Evolutionary conservation across 2,329 filamentous ascomycete genomes (phyloP).

Genomic region (Orbilia quercus): DNA sequence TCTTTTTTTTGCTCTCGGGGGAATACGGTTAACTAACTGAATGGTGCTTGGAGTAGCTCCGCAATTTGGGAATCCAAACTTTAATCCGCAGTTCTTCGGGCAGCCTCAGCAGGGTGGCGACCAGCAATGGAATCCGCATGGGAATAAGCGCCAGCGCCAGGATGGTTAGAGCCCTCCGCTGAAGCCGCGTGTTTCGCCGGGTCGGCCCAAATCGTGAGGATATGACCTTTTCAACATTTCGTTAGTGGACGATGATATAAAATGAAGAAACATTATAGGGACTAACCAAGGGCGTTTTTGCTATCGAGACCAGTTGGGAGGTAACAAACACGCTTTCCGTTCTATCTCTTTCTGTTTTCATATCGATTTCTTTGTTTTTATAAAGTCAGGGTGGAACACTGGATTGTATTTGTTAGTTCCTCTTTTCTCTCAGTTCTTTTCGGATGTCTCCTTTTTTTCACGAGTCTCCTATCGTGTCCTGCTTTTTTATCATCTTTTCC

Average conservation of each 20-base stretch:
- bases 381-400: conserved; percentile 35
- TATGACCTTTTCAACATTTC: conserved; percentile 4
- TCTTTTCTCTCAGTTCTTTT: no score
- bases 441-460: conserved; percentile 38
- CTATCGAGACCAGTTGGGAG: conserved; percentile 12
- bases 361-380: conserved; percentile 17
- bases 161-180: conserved; percentile 40
- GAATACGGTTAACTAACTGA: no score
- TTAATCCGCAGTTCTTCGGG: conserved; percentile 47
- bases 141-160: conserved; percentile 56
- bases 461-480: conserved; percentile 26
- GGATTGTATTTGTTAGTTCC: no score
- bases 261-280: background rate
- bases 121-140: conserved; percentile 53
- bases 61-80: conserved; percentile 53
- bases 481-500: conserved; percentile 15
- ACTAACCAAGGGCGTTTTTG: background rate
- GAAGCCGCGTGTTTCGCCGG: conserved; percentile 31
- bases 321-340: conserved; percentile 17
- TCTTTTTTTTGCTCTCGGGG: no score
- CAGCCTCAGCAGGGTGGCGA: conserved; percentile 44
- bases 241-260: conserved; percentile 2
- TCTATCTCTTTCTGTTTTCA: conserved; percentile 1
- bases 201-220: conserved; percentile 12
- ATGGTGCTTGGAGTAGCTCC: conserved; percentile 32